These are phyloP conservation scores for Pezicula neosporulosa DNA, from an alignment of 2,329 filamentous ascomycete genomes.

Conservation along the genomic window DNA sequence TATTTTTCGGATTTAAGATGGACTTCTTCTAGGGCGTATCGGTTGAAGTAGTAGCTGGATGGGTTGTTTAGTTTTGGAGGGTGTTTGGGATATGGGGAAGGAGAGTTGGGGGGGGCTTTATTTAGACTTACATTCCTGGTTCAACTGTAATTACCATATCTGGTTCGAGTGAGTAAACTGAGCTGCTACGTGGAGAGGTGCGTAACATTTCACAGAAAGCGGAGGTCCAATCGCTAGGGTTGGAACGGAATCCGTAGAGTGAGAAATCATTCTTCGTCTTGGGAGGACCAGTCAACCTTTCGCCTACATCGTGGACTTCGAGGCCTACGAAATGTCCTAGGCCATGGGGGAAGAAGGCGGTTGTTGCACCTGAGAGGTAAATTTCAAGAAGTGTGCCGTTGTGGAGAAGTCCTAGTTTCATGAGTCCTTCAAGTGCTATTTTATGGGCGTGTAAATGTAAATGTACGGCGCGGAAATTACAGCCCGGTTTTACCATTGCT, in stretches of 20 bases:
- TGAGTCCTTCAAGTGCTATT: conserved; percentile 68
- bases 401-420: conserved; percentile 68
- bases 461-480: conserved; percentile 70
- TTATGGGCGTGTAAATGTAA: conserved; percentile 64
- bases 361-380: conserved; percentile 47
- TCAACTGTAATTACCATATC: conserved; percentile 77
- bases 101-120: not conserved
- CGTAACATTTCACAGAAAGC: conserved; percentile 12
- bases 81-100: not conserved
- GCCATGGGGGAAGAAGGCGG: conserved; percentile 65
- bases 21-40: conserved; percentile 68
- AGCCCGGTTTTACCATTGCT: conserved; percentile 62
- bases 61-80: not conserved
- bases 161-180: conserved; percentile 37
- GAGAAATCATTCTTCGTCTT: not conserved
- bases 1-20: conserved; percentile 56
- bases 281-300: conserved; percentile 31
- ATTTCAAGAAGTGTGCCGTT: conserved; percentile 56
- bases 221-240: conserved; percentile 6
- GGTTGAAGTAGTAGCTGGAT: conserved; percentile 71
- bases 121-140: conserved; percentile 59
- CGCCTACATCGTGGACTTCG: conserved; percentile 59
- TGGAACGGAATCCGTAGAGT: conserved; percentile 18
- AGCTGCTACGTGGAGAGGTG: conserved; percentile 1
- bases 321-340: conserved; percentile 63